Evolutionary conservation across 225 moss, liverwort and hornwort genomes (phyloP).

Genomic region (Polytrichum commune): DNA sequence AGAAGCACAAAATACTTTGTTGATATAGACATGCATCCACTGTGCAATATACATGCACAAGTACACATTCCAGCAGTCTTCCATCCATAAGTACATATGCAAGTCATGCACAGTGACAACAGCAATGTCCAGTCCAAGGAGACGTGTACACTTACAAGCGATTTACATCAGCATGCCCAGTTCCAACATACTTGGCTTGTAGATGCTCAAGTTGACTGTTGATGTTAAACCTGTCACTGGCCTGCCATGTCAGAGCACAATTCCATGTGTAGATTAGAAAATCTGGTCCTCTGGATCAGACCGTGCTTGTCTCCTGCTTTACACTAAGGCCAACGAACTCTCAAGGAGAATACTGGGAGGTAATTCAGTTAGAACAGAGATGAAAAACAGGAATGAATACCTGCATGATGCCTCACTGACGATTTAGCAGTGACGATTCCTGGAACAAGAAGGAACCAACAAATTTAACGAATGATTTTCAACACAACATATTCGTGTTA

Average conservation of each 20-base stretch:
- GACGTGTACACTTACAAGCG: slow-evolving; percentile 61
- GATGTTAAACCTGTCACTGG: slow-evolving; percentile 91
- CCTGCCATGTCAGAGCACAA: slow-evolving; percentile 34
- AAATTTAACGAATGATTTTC: too few species aligned
- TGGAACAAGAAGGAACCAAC: background rate
- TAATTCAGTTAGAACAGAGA: background rate
- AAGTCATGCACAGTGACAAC: too few species aligned
- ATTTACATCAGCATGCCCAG: slow-evolving; percentile 83
- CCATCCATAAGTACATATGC: too few species aligned
- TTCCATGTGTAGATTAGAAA: background rate
- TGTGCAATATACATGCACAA: too few species aligned
- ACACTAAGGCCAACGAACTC: background rate
- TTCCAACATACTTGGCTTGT: slow-evolving; percentile 93
- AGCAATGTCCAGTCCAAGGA: background rate
- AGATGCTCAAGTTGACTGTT: slow-evolving; percentile 93
- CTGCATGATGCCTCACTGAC: slow-evolving; percentile 3
- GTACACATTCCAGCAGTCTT: too few species aligned
- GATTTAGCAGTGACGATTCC: background rate
- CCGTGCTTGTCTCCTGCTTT: background rate
- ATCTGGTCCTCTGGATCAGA: background rate
- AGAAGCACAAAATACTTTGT: too few species aligned
- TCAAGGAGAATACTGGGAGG: background rate
- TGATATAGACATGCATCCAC: too few species aligned
- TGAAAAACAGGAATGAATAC: background rate
- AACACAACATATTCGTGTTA: too few species aligned